A percentile compares a stretch with the other conserved stretches of the same genome.
Evolutionary conservation across 306 rosid genomes (phyloP).

Genomic region (Fagus crenata): DNA sequence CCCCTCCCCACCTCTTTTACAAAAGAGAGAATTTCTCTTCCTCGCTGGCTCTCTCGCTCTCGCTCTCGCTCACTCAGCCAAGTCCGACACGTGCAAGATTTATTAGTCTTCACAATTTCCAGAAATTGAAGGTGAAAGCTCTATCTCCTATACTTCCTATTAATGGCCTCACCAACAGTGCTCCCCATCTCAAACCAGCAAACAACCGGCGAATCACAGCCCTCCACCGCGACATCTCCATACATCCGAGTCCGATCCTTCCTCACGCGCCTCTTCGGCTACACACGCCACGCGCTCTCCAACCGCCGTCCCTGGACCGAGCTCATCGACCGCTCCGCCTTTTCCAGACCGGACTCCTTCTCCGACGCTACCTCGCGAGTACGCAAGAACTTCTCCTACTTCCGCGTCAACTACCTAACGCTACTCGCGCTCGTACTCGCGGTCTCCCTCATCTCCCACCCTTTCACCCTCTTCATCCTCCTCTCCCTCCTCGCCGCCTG

Average conservation of each 20-base stretch:
- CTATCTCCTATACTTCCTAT: no score
- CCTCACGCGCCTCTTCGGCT: conserved; percentile 35
- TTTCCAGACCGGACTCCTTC: conserved; percentile 38
- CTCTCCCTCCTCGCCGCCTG: conserved; percentile 37
- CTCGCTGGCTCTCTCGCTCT: background rate
- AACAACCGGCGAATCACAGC: conserved; percentile 28
- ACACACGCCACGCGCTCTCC: conserved; percentile 27
- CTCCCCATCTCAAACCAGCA: background rate
- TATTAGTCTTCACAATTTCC: no score
- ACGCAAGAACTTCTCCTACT: conserved; percentile 44
- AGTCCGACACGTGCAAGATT: background rate
- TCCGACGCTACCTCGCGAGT: conserved; percentile 45
- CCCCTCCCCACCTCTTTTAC: background rate
- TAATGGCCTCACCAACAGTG: background rate
- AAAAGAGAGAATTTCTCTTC: no score
- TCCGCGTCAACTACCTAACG: conserved; percentile 47
- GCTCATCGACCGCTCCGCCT: conserved; percentile 41
- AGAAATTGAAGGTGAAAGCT: no score
- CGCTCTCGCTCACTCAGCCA: background rate
- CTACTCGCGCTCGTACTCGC: conserved; percentile 34
- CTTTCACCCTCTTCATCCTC: conserved; percentile 38
- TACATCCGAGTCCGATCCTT: conserved; percentile 12
- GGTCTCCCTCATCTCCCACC: conserved; percentile 41
- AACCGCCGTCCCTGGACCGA: conserved; percentile 46
- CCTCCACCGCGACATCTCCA: conserved; percentile 8